Base-by-base conservation (phyloP, 1,284 basidiomycete species). In the Heliocybe sulcata region DNA sequence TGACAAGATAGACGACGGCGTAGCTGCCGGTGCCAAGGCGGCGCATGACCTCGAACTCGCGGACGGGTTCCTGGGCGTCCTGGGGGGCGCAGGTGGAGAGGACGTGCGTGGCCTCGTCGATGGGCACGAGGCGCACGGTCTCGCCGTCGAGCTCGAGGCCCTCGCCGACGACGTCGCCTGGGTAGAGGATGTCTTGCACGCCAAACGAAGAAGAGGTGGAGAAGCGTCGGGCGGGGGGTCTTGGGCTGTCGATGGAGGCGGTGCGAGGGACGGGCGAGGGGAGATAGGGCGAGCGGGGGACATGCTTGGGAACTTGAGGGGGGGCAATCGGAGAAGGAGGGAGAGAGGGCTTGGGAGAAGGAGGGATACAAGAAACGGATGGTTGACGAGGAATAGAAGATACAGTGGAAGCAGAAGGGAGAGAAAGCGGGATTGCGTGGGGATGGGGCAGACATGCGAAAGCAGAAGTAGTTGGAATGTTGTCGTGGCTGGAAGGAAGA, bases 1-100 rank as follows among this genome's bases (percentile, higher is more conserved):
- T 83, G 23, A 96, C 93, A 60, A 94, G 85, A 69, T 97, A 98
- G 53, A 98, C 94, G 61, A 94, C 88, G 19, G 94, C 93, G 68
- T 96, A 96, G 58, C 87, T 91, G 60, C 94, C 94, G 0, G 90
- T 85, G 45, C 94, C 94, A 51, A 96, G 80, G 61, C 83, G 81
- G 55, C 90, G 77, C 59, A 94, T 82, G 62, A 97, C 91, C 74
- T 94, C 83, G 61, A 94, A 90, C 62, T 87, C 82, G 22, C 69
- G 72, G 14, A 83, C 82, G 20, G 81, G 81, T 60, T 77, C 74
- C 64, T 72, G 69, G 58, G 72, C 62, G 60, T 73, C 69, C 61
- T 58, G 63, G 53, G 54, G 66, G 59, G 38, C 65, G 56, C 58
- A 60, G 38, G 38, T 42, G 38, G 38, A 42, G 38, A n/a, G 38